Percentiles rank a stretch among this genome's conserved stretches.
phyloP scores from a whole-genome alignment of 176 grass and related monocot genomes.

The Echinochloa phyllopogon region DNA sequence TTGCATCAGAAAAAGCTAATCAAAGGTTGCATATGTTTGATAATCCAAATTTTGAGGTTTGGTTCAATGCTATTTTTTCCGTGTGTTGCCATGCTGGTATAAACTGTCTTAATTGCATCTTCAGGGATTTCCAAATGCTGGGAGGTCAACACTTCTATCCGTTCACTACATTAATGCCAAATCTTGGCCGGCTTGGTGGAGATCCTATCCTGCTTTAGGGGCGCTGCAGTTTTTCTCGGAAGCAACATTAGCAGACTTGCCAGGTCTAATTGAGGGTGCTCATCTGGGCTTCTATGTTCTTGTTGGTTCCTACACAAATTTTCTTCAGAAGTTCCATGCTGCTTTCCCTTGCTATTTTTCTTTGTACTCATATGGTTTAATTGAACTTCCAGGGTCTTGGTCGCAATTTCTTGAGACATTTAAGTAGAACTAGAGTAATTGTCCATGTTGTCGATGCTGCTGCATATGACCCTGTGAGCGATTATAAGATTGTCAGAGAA shows the following conservation, averaged over 20 bases:
- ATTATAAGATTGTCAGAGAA: slow-evolving; percentile 97
- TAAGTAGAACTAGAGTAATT: slow-evolving; percentile 92
- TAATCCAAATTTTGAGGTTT: slow-evolving; percentile 5
- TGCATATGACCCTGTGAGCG: slow-evolving; percentile 73
- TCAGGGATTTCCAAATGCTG: slow-evolving; percentile 99
- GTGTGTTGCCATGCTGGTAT: background rate
- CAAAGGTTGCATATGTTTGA: background rate
- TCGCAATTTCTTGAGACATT: slow-evolving; percentile 94
- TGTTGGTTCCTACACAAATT: slow-evolving; percentile 1
- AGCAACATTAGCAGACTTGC: slow-evolving; percentile 95
- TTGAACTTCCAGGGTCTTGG: slow-evolving; percentile 81
- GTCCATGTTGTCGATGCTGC: slow-evolving; percentile 97
- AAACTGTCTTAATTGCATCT: slow-evolving; percentile 13
- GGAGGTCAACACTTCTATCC: slow-evolving; percentile 97
- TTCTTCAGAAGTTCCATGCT: background rate
- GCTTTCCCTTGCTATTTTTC: slow-evolving; percentile 6
- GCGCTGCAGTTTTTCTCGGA: slow-evolving; percentile 80
- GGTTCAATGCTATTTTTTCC: slow-evolving; percentile 20
- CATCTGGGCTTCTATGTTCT: slow-evolving; percentile 63
- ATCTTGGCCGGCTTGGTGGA: slow-evolving; percentile 94
- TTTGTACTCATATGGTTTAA: slow-evolving; percentile 9
- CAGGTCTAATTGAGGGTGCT: slow-evolving; percentile 97
- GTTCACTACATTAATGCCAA: slow-evolving; percentile 96
- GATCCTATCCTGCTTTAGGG: slow-evolving; percentile 87
- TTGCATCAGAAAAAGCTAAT: background rate